phyloP scores from a whole-genome alignment of 2,329 filamentous ascomycete species.

The Aspergillus tanneri region DNA sequence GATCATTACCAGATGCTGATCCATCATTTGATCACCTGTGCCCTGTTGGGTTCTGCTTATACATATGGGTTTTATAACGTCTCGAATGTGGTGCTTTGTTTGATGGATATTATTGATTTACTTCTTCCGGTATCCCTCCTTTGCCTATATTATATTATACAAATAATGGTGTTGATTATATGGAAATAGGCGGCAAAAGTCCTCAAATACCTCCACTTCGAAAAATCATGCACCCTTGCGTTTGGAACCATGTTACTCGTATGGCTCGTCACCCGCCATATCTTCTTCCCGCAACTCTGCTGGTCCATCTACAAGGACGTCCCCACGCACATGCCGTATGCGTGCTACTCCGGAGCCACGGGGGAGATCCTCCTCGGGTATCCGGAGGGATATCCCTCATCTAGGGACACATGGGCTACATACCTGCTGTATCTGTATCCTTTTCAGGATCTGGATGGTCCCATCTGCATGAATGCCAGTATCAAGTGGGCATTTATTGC shows the following conservation, averaged over 20 bases:
- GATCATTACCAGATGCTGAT: slow-evolving; percentile 89
- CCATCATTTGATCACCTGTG: slow-evolving; percentile 82
- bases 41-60: slow-evolving; percentile 73
- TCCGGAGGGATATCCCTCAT: too few species aligned
- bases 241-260: slow-evolving; percentile 78
- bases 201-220: slow-evolving; percentile 76
- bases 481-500: slow-evolving; percentile 70
- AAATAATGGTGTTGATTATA: slow-evolving; percentile 68
- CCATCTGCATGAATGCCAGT: slow-evolving; percentile 68
- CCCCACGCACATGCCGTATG: not conserved
- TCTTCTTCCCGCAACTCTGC: slow-evolving; percentile 32
- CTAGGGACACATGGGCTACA: too few species aligned
- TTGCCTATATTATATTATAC: too few species aligned
- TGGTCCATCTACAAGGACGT: slow-evolving; percentile 2
- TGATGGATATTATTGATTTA: slow-evolving; percentile 85
- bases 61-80: slow-evolving; percentile 75
- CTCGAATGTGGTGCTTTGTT: slow-evolving; percentile 74
- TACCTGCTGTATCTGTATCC: too few species aligned
- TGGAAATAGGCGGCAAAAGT: slow-evolving; percentile 69
- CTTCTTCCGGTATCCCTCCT: not conserved
- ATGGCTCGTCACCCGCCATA: slow-evolving; percentile 75
- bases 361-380: too few species aligned
- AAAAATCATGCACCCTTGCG: slow-evolving; percentile 68
- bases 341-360: too few species aligned
- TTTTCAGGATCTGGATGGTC: slow-evolving; percentile 56